Evolutionary conservation across 805 yeast species (phyloP).

Genomic region (Starmerella sp.): DNA sequence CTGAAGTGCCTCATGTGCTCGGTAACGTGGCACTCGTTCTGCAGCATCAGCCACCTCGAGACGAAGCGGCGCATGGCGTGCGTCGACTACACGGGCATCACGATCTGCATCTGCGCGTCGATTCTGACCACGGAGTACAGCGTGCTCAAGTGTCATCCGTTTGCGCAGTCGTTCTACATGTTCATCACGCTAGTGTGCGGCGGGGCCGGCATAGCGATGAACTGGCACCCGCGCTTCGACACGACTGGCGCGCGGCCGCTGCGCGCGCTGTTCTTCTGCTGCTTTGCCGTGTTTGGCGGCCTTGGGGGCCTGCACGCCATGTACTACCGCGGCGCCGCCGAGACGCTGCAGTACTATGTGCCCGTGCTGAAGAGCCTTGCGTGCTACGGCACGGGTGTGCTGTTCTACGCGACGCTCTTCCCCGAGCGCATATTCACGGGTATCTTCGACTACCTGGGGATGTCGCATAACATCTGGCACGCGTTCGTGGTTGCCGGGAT

Average conservation of each 20-base stretch:
- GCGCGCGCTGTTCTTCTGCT: constrained; percentile 68
- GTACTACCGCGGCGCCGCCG: constrained; percentile 43
- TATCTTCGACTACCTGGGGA: constrained; percentile 41
- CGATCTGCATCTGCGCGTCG: constrained; percentile 79
- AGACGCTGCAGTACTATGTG: constrained; percentile 43
- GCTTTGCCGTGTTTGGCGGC: constrained; percentile 66
- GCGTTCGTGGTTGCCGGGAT: constrained; percentile 79
- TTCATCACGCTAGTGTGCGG: constrained; percentile 57
- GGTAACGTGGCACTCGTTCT: constrained; percentile 83
- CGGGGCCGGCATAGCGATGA: constrained; percentile 56
- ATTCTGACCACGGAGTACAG: constrained; percentile 78
- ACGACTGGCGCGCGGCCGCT: constrained; percentile 71
- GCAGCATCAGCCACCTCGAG: constrained; percentile 54
- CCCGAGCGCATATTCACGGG: constrained; percentile 65
- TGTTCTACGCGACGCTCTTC: constrained; percentile 73
- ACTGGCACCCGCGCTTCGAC: constrained; percentile 91
- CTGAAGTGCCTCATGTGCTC: constrained; percentile 69
- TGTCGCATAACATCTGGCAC: constrained; percentile 97
- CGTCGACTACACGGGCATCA: constrained; percentile 89
- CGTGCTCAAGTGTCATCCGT: constrained; percentile 52
- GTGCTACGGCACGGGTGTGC: constrained; percentile 73
- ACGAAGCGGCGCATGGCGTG: constrained; percentile 74
- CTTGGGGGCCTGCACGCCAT: constrained; percentile 49
- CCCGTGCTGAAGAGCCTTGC: constrained; percentile 64
- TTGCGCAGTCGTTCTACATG: constrained; percentile 41